Evolutionary conservation across 1,284 basidiomycete genomes (phyloP).

Genomic region (Malassezia obtusa): DNA sequence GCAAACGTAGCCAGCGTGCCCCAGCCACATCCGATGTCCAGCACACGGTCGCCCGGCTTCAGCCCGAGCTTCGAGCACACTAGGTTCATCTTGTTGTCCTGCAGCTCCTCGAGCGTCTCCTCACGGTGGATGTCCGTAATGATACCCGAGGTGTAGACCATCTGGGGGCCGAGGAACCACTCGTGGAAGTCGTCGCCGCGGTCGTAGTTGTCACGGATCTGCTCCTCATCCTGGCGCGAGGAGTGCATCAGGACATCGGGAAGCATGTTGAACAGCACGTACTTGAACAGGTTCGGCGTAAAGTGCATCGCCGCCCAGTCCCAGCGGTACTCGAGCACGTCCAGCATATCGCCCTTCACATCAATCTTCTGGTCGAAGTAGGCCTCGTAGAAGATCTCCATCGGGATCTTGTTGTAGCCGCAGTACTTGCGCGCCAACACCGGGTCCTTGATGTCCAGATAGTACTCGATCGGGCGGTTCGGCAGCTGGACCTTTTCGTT

Average conservation of each 20-base stretch:
- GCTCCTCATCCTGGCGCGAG: conserved; percentile 80
- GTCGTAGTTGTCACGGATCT: conserved; percentile 94
- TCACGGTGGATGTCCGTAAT: conserved; percentile 64
- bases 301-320: conserved; percentile 85
- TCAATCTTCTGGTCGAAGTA: conserved; percentile 95
- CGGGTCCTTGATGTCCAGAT: conserved; percentile 79
- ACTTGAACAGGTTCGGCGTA: conserved; percentile 81
- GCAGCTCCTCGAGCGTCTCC: conserved; percentile 86
- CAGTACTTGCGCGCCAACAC: conserved; percentile 67
- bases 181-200: conserved; percentile 53
- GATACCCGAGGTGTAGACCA: conserved; percentile 95
- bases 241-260: conserved; percentile 91
- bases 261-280: conserved; percentile 75
- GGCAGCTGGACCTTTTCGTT: conserved; percentile 83
- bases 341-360: conserved; percentile 87
- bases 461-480: conserved; percentile 63
- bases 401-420: conserved; percentile 79
- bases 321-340: conserved; percentile 83
- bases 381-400: conserved; percentile 94
- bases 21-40: conserved; percentile 97
- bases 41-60: conserved; percentile 68
- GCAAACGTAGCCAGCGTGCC: conserved; percentile 89
- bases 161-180: conserved; percentile 89
- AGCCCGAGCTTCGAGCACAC: conserved; percentile 92
- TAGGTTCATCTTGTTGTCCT: conserved; percentile 93